Conservation (phyloP, 2,329 filamentous ascomycete genomes). For the Xylariaceae sp. region DNA sequence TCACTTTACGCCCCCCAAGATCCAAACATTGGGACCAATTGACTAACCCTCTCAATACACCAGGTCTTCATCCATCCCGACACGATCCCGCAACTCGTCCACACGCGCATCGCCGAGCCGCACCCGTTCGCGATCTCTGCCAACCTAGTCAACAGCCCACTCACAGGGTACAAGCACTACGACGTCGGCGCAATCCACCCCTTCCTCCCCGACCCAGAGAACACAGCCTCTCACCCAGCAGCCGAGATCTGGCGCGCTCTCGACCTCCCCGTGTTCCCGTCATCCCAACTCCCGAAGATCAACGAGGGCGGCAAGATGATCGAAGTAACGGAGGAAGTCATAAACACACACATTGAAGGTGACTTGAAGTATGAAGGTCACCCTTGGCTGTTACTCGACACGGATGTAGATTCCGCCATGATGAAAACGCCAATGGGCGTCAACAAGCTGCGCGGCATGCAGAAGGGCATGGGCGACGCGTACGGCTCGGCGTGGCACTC, state of each 20-base stretch:
- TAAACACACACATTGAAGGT: slow-evolving; percentile 28
- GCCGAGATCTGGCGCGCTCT: slow-evolving; percentile 39
- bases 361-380: slow-evolving; percentile 38
- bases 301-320: slow-evolving; percentile 13
- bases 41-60: too few relatives aligned
- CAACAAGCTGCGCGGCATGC: slow-evolving; percentile 30
- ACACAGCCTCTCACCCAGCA: slow-evolving; percentile 22
- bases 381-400: slow-evolving; percentile 48
- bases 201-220: slow-evolving; percentile 47
- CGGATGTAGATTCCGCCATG: slow-evolving; percentile 29
- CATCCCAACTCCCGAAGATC: slow-evolving; percentile 12
- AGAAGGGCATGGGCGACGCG: slow-evolving; percentile 17
- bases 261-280: slow-evolving; percentile 19
- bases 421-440: slow-evolving; percentile 46
- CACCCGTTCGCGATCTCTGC: slow-evolving; percentile 49
- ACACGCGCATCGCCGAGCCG: slow-evolving; percentile 47
- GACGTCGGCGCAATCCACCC: slow-evolving; percentile 49
- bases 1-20: too few relatives aligned
- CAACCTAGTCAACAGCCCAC: slow-evolving; percentile 54
- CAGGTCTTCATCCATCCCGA: slow-evolving; percentile 31
- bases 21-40: too few relatives aligned
- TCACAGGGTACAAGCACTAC: slow-evolving; percentile 51
- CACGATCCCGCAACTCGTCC: slow-evolving; percentile 50
- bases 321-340: slow-evolving; percentile 10
- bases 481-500: slow-evolving; percentile 41